These are phyloP conservation scores for Colletotrichum coccodes DNA, from an alignment of 2,329 filamentous ascomycete species.

Conservation along the genomic window DNA sequence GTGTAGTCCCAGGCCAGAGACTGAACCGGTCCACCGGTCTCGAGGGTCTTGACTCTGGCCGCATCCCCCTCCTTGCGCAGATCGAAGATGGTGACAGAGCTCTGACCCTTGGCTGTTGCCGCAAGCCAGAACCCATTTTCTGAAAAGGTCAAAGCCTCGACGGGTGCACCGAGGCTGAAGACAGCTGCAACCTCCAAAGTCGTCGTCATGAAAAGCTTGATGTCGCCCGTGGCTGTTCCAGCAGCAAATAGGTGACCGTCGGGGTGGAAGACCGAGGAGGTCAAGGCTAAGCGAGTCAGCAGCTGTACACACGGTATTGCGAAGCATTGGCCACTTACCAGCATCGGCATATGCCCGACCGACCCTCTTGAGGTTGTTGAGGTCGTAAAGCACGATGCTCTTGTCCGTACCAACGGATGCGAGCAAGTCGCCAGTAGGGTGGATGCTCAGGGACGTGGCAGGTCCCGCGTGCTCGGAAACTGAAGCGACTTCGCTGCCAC, in stretches of 20 bases:
- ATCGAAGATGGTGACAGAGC: slow-evolving; percentile 87
- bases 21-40: slow-evolving; percentile 82
- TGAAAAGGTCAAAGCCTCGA: slow-evolving; percentile 85
- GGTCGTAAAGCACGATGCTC: slow-evolving; percentile 90
- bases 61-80: slow-evolving; percentile 90
- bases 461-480: slow-evolving; percentile 87
- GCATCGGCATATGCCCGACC: slow-evolving; percentile 84
- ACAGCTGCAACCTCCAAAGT: slow-evolving; percentile 80
- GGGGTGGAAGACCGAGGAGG: slow-evolving; percentile 88
- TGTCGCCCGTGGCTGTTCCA: slow-evolving; percentile 81
- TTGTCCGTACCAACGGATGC: slow-evolving; percentile 93
- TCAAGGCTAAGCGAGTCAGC: slow-evolving; percentile 67
- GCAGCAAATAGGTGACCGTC: slow-evolving; percentile 94
- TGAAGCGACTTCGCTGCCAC: slow-evolving; percentile 73
- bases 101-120: slow-evolving; percentile 80
- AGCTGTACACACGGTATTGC: background rate
- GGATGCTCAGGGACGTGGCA: slow-evolving; percentile 79
- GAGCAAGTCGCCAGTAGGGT: slow-evolving; percentile 84
- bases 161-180: slow-evolving; percentile 75
- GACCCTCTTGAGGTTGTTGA: slow-evolving; percentile 73
- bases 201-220: slow-evolving; percentile 91
- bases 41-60: slow-evolving; percentile 83
- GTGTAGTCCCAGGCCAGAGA: slow-evolving; percentile 92
- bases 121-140: slow-evolving; percentile 98
- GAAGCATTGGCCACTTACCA: slow-evolving; percentile 16